phyloP scores from a whole-genome alignment of 495 filamentous ascomycete genomes.

The Hyphodiscus hymeniophilus region DNA sequence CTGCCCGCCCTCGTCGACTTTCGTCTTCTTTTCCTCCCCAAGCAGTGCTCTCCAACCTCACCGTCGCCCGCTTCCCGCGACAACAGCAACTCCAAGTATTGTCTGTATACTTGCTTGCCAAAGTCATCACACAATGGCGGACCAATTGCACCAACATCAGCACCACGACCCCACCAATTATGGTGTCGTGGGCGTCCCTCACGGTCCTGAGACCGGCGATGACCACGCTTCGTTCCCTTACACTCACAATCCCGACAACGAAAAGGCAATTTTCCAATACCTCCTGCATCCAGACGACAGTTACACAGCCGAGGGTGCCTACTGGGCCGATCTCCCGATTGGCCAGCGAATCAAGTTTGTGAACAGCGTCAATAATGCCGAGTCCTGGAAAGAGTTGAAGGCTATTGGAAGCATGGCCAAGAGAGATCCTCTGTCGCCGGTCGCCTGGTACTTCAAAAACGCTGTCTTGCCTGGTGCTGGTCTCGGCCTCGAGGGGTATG shows the following conservation, averaged over 20 bases:
- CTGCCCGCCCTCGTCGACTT: background rate
- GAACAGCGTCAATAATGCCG: constrained; percentile 53
- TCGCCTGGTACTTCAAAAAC: constrained; percentile 78
- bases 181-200: constrained; percentile 15
- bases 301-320: constrained; percentile 69
- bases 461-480: constrained; percentile 85
- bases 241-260: background rate
- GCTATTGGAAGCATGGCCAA: constrained; percentile 71
- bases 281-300: constrained; percentile 60
- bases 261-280: constrained; percentile 9
- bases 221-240: constrained; percentile 2
- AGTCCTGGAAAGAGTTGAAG: constrained; percentile 54
- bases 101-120: background rate
- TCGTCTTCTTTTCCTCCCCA: background rate
- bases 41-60: background rate
- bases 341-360: constrained; percentile 63
- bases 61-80: background rate
- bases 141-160: constrained; percentile 8
- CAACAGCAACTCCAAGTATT: background rate
- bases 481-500: constrained; percentile 72
- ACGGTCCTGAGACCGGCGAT: constrained; percentile 23
- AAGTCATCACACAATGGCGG: constrained; percentile 11
- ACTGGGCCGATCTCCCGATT: constrained; percentile 80
- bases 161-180: constrained; percentile 18
- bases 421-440: constrained; percentile 66